Percentiles rank a stretch among this genome's conserved stretches.
Evolutionary conservation across 176 grass and related monocot genomes (phyloP).

Genomic region (Hsuehochloa calcarea): DNA sequence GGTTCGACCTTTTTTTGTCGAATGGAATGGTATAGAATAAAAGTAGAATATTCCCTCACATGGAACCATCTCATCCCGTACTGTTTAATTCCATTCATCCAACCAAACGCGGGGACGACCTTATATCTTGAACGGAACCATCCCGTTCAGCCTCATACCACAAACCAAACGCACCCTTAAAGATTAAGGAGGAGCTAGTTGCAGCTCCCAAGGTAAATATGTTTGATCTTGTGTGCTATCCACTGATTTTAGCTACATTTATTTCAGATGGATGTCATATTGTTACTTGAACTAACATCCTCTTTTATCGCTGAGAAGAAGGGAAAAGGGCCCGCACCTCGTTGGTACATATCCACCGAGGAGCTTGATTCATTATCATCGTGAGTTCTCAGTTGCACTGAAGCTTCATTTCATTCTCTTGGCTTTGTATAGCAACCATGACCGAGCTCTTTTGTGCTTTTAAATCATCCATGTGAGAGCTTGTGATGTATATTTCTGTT

Average conservation of each 20-base stretch:
- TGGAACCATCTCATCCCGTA: no score
- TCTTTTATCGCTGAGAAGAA: conserved; percentile 66
- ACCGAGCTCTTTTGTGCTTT: conserved; percentile 1
- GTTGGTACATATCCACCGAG: conserved; percentile 71
- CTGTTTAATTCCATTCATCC: no score
- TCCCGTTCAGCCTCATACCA: no score
- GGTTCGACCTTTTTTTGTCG: no score
- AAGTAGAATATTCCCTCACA: no score
- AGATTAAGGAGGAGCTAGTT: conserved; percentile 70
- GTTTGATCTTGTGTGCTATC: conserved; percentile 17
- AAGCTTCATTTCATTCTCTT: conserved; percentile 3
- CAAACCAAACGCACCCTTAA: no score
- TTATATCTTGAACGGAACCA: no score
- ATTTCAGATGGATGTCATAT: conserved; percentile 4
- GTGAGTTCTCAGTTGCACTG: conserved; percentile 49
- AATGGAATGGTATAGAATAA: no score
- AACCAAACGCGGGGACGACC: no score
- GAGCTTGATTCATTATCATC: conserved; percentile 83
- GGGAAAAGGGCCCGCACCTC: conserved; percentile 61
- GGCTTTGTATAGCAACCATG: background rate
- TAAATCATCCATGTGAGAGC: background rate
- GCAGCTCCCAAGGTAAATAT: conserved; percentile 73
- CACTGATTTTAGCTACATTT: background rate
- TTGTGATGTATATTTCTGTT: background rate
- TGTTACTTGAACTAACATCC: conserved; percentile 9